Evolutionary conservation across 2,329 filamentous ascomycete genomes (phyloP), one percentile per base, ranked within the genome.

Genomic region (Fusarium compactum): DNA sequence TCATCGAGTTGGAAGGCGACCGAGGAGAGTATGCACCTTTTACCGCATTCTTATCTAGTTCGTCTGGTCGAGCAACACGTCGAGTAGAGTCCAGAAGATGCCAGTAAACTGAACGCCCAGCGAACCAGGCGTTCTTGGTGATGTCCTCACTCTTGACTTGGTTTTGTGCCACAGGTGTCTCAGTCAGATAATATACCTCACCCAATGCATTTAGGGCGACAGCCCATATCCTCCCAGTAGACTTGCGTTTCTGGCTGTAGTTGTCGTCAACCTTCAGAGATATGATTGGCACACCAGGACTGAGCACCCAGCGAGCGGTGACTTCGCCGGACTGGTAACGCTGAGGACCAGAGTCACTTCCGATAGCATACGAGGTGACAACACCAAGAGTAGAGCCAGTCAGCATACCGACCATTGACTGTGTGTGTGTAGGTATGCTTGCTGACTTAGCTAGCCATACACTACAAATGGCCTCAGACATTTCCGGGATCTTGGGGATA

Each of bases 161-260:
- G 32, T 84, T 82, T 7, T 83, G 73, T 10, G 87, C 83, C 22
- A 86, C 82, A 38, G 93, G 94, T 9, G 91, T 85, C 51, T 93
- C 90, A 3, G 88, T 91, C 3, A 98, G 84, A 73, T 95, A 97
- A 79, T 91, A 98, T 0, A 97, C 84, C 78, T 99, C 96, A 2
- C 96, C 96, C 11, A 99, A 84, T 0, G 96, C 95, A 78, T 99
- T 99, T 55, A 99, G 81, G n/a, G 90, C 93, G 44, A 95, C 91
- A n/a, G 93, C 94, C 94, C 94, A 98, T 15, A 96, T 87, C 29
- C 95, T 90, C 15, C 89, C 87, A 52, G 90, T 84, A 6, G 87
- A 83, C 76, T 91, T 90, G 30, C 95, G 90, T 72, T 90, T 91
- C 27, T 86, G 79, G 51, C 87, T 95, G 79, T 94, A 96, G 55